Evolutionary conservation across 2,329 filamentous ascomycete species (phyloP), one percentile per base, ranked within the genome.

Genomic region (Clarireedia hainanense): DNA sequence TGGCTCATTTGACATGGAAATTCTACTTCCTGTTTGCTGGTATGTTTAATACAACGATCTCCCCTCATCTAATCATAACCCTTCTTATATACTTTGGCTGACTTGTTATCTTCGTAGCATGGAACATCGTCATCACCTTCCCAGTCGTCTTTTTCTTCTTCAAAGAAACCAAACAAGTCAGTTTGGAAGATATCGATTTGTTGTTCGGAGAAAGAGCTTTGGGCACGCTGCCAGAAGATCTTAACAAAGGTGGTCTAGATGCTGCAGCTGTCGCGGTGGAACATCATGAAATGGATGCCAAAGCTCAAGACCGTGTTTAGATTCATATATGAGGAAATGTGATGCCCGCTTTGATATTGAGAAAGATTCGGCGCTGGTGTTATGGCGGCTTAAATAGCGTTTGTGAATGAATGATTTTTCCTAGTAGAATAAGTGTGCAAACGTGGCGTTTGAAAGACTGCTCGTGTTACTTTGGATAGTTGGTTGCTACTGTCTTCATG

Each of bases 11-110:
- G 26, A 71, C 72, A 0, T 82, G 77, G 73, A 75, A 71, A 61
- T 83, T 78, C 59, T 83, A 82, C 67, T 77, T 83, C 58, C 72
- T 83, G 15, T 83, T 82, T 55, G 76, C 78, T 20, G 59, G 58
- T 58, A 47, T 14, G 57, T 58, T 10, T 6, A 7, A 12, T 26
- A 15, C 23, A 17, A 45, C 26, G 5, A 30, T n/a, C 6, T 39
- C 20, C 20, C 12, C 3, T n/a, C n/a, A 6, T 10, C 14, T 15
- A 50, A 10, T 34, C 10, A 34, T 14, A 1, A 6, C 2, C 10
- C 3, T 6, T n/a, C 3, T 17, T n/a, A 6, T 4, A 34, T 6
- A 23, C 5, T 34, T 34, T 34, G 20, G 34, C 49, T 56, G 30
- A 56, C 7, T 3, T 26, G 30, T 9, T 30, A 5, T 6, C 14